A percentile compares a stretch with the other conserved stretches of the same genome.
phyloP scores from a whole-genome alignment of 192 early-diverging fungal species.

The Coemansia sp. region DNA sequence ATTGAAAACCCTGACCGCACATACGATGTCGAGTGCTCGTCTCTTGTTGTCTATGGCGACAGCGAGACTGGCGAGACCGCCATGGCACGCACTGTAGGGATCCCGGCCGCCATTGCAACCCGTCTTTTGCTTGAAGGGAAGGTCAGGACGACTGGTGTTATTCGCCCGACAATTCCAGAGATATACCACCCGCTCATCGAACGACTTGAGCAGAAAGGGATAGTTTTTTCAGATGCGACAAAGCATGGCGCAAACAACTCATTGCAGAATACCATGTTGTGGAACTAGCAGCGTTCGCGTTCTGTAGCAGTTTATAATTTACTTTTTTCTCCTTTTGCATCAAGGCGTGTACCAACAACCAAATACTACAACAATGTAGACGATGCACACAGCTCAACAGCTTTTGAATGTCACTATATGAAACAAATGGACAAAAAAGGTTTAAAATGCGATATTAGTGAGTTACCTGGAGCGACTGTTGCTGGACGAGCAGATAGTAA shows the following conservation, averaged over 20 bases:
- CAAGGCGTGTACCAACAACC: too few species aligned
- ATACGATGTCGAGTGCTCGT: slow-evolving; percentile 64
- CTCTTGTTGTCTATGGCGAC: slow-evolving; percentile 66
- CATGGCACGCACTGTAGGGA: slow-evolving; percentile 81
- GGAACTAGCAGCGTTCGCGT: slow-evolving; percentile 20
- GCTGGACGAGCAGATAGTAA: slow-evolving; percentile 61
- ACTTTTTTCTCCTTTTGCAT: too few species aligned
- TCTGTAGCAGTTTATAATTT: too few species aligned
- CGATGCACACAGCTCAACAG: too few species aligned
- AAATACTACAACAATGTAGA: too few species aligned
- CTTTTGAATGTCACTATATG: too few species aligned
- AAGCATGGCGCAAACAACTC: slow-evolving; percentile 35
- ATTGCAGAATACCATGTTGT: slow-evolving; percentile 40
- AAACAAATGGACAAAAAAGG: too few species aligned
- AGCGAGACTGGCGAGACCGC: slow-evolving; percentile 61
- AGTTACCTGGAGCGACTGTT: slow-evolving; percentile 58
- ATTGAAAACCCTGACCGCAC: slow-evolving; percentile 66
- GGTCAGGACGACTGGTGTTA: slow-evolving; percentile 59
- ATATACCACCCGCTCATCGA: slow-evolving; percentile 73
- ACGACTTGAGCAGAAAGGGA: slow-evolving; percentile 62
- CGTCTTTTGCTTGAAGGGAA: slow-evolving; percentile 64
- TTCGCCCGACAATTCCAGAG: slow-evolving; percentile 66
- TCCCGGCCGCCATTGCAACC: slow-evolving; percentile 76
- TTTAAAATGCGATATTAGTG: too few species aligned
- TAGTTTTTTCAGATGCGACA: slow-evolving; percentile 60